Evolutionary conservation across 495 filamentous ascomycete species (phyloP).

Genomic region (Mytilinidion resinicola): DNA sequence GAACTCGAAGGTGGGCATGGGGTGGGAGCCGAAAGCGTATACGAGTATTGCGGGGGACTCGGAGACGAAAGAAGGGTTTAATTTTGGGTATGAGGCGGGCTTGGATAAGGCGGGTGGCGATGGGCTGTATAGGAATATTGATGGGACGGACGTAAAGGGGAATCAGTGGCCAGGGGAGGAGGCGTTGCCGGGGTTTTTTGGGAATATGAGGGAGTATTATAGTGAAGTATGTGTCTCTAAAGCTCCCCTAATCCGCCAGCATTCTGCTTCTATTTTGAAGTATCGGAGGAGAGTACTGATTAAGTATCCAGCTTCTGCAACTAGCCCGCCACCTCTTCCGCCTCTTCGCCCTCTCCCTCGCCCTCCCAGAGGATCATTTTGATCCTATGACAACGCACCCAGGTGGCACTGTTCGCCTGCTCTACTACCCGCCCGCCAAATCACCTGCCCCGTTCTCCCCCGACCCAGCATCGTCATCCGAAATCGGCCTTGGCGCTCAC

Average conservation of each 20-base stretch:
- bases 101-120: conserved; percentile 20
- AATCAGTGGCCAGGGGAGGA: conserved; percentile 22
- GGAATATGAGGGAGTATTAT: conserved; percentile 20
- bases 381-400: conserved; percentile 40
- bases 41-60: conserved; percentile 15
- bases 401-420: conserved; percentile 40
- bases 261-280: neutral
- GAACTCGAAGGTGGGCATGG: conserved; percentile 6
- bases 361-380: conserved; percentile 42
- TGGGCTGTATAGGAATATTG: conserved; percentile 20
- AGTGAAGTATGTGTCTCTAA: conserved; percentile 2
- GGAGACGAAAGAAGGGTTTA: conserved; percentile 24
- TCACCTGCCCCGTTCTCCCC: conserved; percentile 4
- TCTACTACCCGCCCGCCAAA: conserved; percentile 43
- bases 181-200: conserved; percentile 16
- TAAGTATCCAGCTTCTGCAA: conserved; percentile 7
- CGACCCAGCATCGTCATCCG: conserved; percentile 4
- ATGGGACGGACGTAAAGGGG: conserved; percentile 6
- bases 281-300: neutral
- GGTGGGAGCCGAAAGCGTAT: conserved; percentile 15
- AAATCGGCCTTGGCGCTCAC: conserved; percentile 44
- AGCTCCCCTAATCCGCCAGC: neutral
- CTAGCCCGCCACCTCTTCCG: conserved; percentile 22
- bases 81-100: conserved; percentile 19
- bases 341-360: conserved; percentile 44